Evolutionary conservation across 768 basidiomycete species (phyloP), one percentile per base, ranked within the genome.

Genomic region (Trametes villosa): DNA sequence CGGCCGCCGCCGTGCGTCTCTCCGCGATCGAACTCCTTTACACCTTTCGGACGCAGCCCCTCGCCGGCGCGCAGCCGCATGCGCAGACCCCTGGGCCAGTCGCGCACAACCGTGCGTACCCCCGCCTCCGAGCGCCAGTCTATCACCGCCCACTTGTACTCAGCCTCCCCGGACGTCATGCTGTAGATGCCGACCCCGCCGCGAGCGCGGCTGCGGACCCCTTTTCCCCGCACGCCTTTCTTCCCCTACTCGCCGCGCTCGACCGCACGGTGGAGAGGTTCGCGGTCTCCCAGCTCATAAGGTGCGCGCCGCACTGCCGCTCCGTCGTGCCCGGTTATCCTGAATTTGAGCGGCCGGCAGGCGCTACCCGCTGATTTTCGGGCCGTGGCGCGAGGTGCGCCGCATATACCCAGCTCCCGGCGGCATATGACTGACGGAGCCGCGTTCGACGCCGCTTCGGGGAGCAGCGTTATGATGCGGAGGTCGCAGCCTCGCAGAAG

Each of bases 361-460:
- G 67, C 85, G 86, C 3, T 91, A 92, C 74, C 91, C 91, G 22
- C 77, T 91, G 38, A 82, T 92, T 57, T 93, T 92, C 70, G 91
- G 91, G 2, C 72, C 78, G 27, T 86, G 86, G 85, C 77, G 79
- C 68, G 79, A 80, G 77, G 90, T 87, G 76, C 24, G 48, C 54
- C 55, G 72, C 53, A 44, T 56, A 47, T 62, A 59, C 54, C 54
- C 59, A 45, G 46, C 49, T 36, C 29, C 53, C 47, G 59, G 49
- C 47, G 47, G 44, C 44, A 18, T 42, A 30, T 24, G 40, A 27
- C 50, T 45, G 27, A 42, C 55, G 22, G 54, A 40, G 33, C 18
- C 49, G 18, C 27, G 34, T n/a, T 9, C 44, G 26, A 29, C 42
- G 44, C 36, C 30, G 57, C 42, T n/a, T 34, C 50, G 50, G 33